Evolutionary conservation across 1,139 yeast species (phyloP), one percentile per base, ranked within the genome.

Genomic region (Debaryomyces subglobosus): DNA sequence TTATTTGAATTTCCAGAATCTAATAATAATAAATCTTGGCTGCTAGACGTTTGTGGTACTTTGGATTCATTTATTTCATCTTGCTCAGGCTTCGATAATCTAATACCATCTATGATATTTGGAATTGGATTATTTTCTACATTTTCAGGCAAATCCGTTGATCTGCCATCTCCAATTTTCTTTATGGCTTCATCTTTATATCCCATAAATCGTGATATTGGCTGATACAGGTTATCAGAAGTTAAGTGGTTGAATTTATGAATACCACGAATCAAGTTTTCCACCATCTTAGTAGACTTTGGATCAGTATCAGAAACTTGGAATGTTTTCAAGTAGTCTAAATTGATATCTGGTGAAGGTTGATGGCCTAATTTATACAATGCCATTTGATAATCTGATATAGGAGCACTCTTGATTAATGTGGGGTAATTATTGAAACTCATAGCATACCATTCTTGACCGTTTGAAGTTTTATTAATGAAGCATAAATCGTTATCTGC

Each of bases 381-480:
- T 12, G 67, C 50, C 47, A 79, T 59, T 39, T 82, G 82, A 57
- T 82, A 85, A 50, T 78, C 76, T 0, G 91, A 82, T 3, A 79
- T 61, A 0, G 96, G 94, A 0, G 97, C 95, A 23, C 89, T 81
- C 52, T 84, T 83, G 18, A 92, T 91, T 45, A 91, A 66, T 0
- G 95, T 84, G 0, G 97, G 97, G 60, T 85, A 92, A 57, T 84
- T 78, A 24, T 67, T 64, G 54, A 85, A 88, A 27, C 96, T 87
- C 80, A 92, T 77, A 9, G 97, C 97, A 70, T 81, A 89, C 97
- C 97, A 91, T 44, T 89, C 86, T 30, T 65, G 56, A 4, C 84
- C 83, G 47, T 77, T 77, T 10, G 77, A 71, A 0, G 94, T 86
- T 53, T 78, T 74, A 53, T 86, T 89, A 20, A 91, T 72, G 61